Conservation (phyloP, 176 grass and related monocot genomes). For the Oryza rufipogon region DNA sequence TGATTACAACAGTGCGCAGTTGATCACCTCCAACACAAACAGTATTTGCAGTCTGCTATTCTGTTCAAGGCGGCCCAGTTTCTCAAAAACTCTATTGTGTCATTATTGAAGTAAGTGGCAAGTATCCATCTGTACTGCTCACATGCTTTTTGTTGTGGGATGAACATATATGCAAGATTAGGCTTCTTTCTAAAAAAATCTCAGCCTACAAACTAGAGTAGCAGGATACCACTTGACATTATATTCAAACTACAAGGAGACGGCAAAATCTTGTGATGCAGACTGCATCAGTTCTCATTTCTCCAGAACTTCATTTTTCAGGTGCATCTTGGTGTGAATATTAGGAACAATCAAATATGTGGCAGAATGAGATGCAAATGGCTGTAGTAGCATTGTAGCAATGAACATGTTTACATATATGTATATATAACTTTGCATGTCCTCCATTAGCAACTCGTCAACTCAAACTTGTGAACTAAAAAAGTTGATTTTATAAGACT, state of each 20-base stretch:
- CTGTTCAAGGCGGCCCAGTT: neutral
- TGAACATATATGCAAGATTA: conserved; percentile 6
- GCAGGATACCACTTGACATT: neutral
- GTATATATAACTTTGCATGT: neutral
- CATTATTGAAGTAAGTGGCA: conserved; percentile 24
- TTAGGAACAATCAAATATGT: neutral
- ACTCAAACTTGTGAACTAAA: neutral
- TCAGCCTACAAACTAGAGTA: neutral
- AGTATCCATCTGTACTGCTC: conserved; percentile 20
- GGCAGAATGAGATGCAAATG: conserved; percentile 15
- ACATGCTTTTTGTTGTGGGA: conserved; percentile 28
- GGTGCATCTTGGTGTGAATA: neutral
- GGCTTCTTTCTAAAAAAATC: conserved; percentile 17
- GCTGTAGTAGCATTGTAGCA: neutral
- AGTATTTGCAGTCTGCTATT: neutral
- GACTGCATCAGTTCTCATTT: conserved; percentile 26
- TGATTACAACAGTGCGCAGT: neutral
- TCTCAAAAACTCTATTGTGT: conserved; percentile 22
- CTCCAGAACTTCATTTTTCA: neutral
- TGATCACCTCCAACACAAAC: neutral
- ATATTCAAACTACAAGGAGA: conserved; percentile 12
- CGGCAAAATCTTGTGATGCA: neutral
- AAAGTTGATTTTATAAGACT: neutral
- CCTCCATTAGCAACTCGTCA: neutral
- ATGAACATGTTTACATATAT: conserved; percentile 4